phyloP scores from a whole-genome alignment of 495 filamentous ascomycete species.

The Astrocystis sublimbata region DNA sequence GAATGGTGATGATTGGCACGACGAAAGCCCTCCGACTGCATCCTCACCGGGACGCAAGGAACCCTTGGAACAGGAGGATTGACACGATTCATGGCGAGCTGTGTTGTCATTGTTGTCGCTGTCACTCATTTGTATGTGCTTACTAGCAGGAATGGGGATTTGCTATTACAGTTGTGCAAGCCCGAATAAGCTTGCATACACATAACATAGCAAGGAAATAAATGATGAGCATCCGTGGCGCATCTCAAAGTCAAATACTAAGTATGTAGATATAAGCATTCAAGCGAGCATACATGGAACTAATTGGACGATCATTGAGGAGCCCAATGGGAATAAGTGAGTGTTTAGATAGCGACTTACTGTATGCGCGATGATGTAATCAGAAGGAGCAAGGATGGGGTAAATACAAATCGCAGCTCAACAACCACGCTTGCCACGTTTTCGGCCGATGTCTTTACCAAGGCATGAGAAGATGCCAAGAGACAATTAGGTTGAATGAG shows the following conservation, averaged over 20 bases:
- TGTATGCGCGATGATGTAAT: not conserved
- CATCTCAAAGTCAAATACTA: too few relatives aligned
- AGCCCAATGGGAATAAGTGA: too few relatives aligned
- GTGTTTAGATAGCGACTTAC: not conserved
- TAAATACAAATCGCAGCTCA: not conserved
- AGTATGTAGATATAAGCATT: not conserved
- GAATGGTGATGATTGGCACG: not conserved
- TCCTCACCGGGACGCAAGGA: not conserved
- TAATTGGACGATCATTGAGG: too few relatives aligned
- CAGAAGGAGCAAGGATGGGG: not conserved
- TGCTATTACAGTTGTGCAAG: not conserved
- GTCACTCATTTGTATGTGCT: not conserved
- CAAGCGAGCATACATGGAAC: not conserved
- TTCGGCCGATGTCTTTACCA: too few relatives aligned
- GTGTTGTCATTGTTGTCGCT: too few relatives aligned
- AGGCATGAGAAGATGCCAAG: not conserved
- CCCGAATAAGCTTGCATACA: not conserved
- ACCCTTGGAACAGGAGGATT: not conserved
- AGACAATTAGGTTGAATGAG: too few relatives aligned
- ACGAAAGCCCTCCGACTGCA: not conserved
- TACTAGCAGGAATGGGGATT: not conserved
- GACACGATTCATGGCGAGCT: not conserved
- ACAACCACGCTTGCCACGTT: too few relatives aligned
- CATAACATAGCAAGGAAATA: too few relatives aligned
- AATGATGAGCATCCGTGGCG: too few relatives aligned